phyloP scores from a whole-genome alignment of 2,329 filamentous ascomycete species.

The Fusarium sp. region DNA sequence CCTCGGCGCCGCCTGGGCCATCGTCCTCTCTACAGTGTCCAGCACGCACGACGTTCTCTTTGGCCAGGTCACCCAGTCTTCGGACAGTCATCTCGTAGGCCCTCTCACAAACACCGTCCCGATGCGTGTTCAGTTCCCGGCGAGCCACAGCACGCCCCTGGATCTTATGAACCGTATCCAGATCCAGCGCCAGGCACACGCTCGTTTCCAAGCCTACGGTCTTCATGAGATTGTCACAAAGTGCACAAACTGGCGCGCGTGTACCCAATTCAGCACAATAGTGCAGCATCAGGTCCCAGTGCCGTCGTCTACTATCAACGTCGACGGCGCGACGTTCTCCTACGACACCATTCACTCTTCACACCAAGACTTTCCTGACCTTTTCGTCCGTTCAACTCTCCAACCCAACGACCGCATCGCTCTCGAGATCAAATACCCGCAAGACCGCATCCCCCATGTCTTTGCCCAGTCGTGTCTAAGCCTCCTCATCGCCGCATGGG shows the following conservation, averaged over 20 bases:
- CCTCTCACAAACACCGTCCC: conserved; percentile 59
- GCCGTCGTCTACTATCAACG: conserved; percentile 52
- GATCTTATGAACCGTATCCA: conserved; percentile 60
- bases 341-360: conserved; percentile 54
- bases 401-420: conserved; percentile 50
- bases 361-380: conserved; percentile 55
- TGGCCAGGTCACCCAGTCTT: conserved; percentile 61
- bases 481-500: conserved; percentile 57
- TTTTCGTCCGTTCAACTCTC: conserved; percentile 56
- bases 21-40: conserved; percentile 61
- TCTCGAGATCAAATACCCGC: conserved; percentile 57
- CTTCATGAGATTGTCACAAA: conserved; percentile 61
- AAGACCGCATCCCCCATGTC: conserved; percentile 52
- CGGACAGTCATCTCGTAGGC: conserved; percentile 58
- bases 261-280: conserved; percentile 63
- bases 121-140: conserved; percentile 58
- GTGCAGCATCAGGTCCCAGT: conserved; percentile 57
- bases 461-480: conserved; percentile 57
- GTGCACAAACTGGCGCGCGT: conserved; percentile 64
- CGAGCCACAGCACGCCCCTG: conserved; percentile 55
- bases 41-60: conserved; percentile 63
- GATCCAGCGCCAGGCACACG: conserved; percentile 57
- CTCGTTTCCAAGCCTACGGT: conserved; percentile 61
- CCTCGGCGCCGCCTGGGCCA: conserved; percentile 66
- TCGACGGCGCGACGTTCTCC: conserved; percentile 57